A percentile compares a stretch with the other conserved stretches of the same genome.
phyloP scores from a whole-genome alignment of 257 asterid genomes.

The Datura wrightii region DNA sequence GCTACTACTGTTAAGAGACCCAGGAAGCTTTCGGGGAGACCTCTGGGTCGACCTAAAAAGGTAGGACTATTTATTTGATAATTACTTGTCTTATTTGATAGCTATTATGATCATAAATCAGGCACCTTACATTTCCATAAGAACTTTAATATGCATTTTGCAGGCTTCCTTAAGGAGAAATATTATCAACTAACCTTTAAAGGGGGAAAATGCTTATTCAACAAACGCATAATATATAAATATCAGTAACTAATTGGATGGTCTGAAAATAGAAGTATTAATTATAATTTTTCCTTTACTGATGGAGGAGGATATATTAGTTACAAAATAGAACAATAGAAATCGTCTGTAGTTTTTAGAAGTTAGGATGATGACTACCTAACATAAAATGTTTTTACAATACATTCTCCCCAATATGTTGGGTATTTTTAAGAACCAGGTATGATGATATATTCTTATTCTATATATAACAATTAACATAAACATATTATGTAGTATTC shows the following conservation, averaged over 20 bases:
- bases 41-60: constrained; percentile 87
- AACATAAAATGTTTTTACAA: neutral
- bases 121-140: neutral
- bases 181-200: neutral
- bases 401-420: neutral
- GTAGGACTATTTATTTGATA: constrained; percentile 39
- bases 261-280: neutral
- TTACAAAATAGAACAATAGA: neutral
- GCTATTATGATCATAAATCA: neutral
- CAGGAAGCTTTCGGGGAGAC: constrained; percentile 65
- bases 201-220: neutral
- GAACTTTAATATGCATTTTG: neutral
- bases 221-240: too few species aligned
- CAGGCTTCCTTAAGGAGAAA: neutral
- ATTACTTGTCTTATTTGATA: neutral
- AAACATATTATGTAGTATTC: neutral
- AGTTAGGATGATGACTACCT: too few species aligned
- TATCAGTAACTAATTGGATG: neutral
- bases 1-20: constrained; percentile 39
- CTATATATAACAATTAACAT: neutral
- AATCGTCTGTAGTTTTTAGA: neutral
- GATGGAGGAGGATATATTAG: neutral
- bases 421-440: neutral
- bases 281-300: neutral
- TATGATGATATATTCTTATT: neutral